Percentiles rank a stretch among this genome's conserved stretches.
Conservation (phyloP, 805 yeast genomes). For the Tetrapisispora namnaoensis region DNA sequence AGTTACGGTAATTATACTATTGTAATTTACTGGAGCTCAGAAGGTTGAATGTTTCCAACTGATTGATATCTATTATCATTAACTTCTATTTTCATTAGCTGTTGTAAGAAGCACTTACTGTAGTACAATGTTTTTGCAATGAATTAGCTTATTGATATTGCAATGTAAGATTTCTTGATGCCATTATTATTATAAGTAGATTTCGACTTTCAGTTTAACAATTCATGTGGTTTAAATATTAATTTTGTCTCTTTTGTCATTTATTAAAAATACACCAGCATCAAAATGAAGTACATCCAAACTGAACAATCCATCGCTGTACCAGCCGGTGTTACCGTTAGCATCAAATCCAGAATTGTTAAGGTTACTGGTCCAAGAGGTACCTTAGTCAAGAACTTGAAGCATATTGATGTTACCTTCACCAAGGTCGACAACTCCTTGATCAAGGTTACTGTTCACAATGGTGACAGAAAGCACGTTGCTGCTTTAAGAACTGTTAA, state of each 20-base stretch:
- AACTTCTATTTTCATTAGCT: no score
- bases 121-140: no score
- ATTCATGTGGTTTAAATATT: no score
- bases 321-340: conserved; percentile 90
- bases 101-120: no score
- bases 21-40: no score
- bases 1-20: no score
- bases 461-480: conserved; percentile 99
- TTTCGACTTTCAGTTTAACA: no score
- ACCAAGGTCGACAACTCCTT: conserved; percentile 47
- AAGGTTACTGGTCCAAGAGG: conserved; percentile 98
- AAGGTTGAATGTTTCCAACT: no score
- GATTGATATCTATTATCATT: no score
- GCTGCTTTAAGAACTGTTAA: conserved; percentile 98
- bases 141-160: no score
- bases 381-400: conserved; percentile 76
- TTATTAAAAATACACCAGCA: neutral
- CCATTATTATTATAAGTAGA: neutral
- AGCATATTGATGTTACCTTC: conserved; percentile 94
- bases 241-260: neutral
- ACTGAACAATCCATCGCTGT: conserved; percentile 73
- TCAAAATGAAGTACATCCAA: conserved; percentile 72
- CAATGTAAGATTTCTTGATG: neutral
- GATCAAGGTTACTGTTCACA: conserved; percentile 87
- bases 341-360: conserved; percentile 84